phyloP scores from a whole-genome alignment of 306 rosid species.

The Benincasa hispida region DNA sequence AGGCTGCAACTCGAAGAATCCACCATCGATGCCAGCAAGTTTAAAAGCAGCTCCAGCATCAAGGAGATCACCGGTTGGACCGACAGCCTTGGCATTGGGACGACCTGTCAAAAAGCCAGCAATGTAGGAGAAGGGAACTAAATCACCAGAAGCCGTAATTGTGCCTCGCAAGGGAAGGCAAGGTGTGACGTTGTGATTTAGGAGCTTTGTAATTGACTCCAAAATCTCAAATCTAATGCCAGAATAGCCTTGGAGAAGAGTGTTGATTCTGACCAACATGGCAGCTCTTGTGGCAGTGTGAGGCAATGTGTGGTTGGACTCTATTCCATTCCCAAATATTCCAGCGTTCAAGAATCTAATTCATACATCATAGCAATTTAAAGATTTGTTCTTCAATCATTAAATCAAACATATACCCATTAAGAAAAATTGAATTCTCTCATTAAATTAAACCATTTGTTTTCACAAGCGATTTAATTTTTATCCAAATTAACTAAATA shows the following conservation, averaged over 20 bases:
- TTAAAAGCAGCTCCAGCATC: constrained; percentile 18
- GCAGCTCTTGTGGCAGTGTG: constrained; percentile 29
- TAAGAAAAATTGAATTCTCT: no score
- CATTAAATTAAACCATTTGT: no score
- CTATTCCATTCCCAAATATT: constrained; percentile 7
- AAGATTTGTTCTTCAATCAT: not conserved
- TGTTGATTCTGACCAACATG: constrained; percentile 14
- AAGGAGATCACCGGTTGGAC: constrained; percentile 19
- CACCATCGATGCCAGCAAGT: constrained; percentile 11
- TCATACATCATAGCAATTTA: not conserved
- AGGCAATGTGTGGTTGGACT: constrained; percentile 21
- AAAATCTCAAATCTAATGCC: constrained; percentile 34
- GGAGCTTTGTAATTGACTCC: constrained; percentile 26
- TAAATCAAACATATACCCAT: not conserved
- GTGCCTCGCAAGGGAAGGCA: constrained; percentile 32
- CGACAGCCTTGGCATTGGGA: constrained; percentile 27
- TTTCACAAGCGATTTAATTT: no score
- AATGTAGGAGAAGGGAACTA: constrained; percentile 36
- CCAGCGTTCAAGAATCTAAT: constrained; percentile 12
- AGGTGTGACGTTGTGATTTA: constrained; percentile 33
- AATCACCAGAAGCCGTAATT: constrained; percentile 33
- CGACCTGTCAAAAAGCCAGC: constrained; percentile 25
- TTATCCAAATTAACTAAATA: no score
- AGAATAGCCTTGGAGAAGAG: constrained; percentile 13
- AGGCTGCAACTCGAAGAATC: constrained; percentile 21